Conservation (phyloP, 2,329 filamentous ascomycete species). For the Penicillium occitanis region DNA sequence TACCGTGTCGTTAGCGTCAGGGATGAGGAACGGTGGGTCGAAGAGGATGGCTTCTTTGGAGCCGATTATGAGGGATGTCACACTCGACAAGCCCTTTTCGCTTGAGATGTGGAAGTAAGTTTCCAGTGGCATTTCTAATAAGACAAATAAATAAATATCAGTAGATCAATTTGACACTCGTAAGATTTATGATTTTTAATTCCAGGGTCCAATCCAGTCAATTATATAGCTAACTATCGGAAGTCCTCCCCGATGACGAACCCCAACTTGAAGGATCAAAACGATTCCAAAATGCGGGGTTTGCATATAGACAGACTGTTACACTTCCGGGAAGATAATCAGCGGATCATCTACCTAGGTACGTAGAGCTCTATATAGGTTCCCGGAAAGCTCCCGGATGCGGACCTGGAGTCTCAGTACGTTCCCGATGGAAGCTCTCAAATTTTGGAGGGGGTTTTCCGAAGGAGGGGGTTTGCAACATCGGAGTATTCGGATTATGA, state of each 20-base stretch:
- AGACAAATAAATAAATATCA: background rate
- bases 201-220: background rate
- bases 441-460: background rate
- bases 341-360: background rate
- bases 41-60: slow-evolving; percentile 26
- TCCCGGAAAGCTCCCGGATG: background rate
- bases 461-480: background rate
- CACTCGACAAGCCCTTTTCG: slow-evolving; percentile 5
- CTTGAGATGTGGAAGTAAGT: background rate
- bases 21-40: slow-evolving; percentile 36
- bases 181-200: background rate
- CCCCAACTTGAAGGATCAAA: background rate
- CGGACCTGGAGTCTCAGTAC: background rate
- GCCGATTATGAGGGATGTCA: slow-evolving; percentile 28
- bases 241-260: background rate
- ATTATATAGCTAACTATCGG: background rate
- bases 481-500: background rate
- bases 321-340: background rate
- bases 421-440: background rate
- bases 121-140: background rate
- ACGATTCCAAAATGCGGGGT: background rate
- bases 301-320: background rate
- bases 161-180: background rate
- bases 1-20: slow-evolving; percentile 31
- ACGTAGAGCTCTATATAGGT: background rate